These are phyloP conservation scores for Vitis rotundifolia DNA, from an alignment of 164 flowering plant species.

Conservation along the genomic window DNA sequence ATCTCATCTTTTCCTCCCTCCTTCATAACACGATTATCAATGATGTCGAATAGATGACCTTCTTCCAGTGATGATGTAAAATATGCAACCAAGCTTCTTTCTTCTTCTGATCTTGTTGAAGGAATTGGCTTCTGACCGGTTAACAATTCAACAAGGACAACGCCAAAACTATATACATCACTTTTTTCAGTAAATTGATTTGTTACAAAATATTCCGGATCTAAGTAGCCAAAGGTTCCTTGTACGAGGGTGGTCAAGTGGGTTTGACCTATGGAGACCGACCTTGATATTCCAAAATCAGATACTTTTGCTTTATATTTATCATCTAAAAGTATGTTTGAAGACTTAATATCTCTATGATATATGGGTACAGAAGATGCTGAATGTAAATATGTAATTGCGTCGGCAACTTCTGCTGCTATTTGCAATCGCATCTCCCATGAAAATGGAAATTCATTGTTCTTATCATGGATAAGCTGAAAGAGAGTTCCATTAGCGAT, in stretches of 20 bases:
- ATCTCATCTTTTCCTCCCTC: no score
- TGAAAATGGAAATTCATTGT: no score
- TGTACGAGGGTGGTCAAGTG: slow-evolving; percentile 22
- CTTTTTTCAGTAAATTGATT: slow-evolving; percentile 13
- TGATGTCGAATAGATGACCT: no score
- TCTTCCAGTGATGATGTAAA: no score
- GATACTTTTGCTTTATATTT: slow-evolving; percentile 16
- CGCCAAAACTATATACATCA: slow-evolving; percentile 14
- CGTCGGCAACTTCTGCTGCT: slow-evolving; percentile 16
- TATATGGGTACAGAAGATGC: slow-evolving; percentile 14
- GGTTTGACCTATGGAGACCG: slow-evolving; percentile 11
- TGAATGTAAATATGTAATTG: slow-evolving; percentile 20
- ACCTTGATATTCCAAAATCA: slow-evolving; percentile 24
- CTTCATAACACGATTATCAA: no score
- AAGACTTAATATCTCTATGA: slow-evolving; percentile 22
- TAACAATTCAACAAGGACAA: slow-evolving; percentile 24
- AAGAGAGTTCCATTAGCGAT: slow-evolving; percentile 21
- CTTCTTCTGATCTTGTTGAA: no score
- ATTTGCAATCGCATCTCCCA: slow-evolving; percentile 10
- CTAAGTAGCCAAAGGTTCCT: slow-evolving; percentile 27
- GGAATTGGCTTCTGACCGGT: slow-evolving; percentile 21
- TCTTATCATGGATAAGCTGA: slow-evolving; percentile 13
- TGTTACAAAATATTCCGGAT: slow-evolving; percentile 18
- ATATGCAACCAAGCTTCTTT: no score
- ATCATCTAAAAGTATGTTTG: slow-evolving; percentile 23